phyloP scores from a whole-genome alignment of 106 monocot genomes.

The Dioscorea zingiberensis region DNA sequence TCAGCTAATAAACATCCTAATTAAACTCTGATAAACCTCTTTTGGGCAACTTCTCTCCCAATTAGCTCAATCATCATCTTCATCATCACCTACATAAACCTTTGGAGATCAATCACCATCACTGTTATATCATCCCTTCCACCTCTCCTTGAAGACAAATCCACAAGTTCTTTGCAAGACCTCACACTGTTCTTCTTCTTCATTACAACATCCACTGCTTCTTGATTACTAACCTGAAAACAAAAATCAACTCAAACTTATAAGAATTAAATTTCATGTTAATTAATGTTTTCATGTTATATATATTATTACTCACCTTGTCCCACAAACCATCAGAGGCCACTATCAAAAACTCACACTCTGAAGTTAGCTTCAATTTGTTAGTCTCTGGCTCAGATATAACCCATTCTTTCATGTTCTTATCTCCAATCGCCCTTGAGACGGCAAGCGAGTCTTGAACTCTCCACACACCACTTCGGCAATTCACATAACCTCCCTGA shows the following conservation, averaged over 20 bases:
- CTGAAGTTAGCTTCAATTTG: slow-evolving; percentile 25
- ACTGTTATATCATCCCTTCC: slow-evolving; percentile 71
- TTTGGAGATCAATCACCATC: slow-evolving; percentile 62
- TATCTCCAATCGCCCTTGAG: slow-evolving; percentile 70
- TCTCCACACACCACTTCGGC: slow-evolving; percentile 63
- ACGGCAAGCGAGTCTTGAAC: slow-evolving; percentile 63
- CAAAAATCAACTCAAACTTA: neutral
- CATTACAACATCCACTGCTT: slow-evolving; percentile 59
- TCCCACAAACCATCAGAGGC: slow-evolving; percentile 86
- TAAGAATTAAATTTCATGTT: neutral
- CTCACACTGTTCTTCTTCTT: slow-evolving; percentile 11
- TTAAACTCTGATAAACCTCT: too few relatives aligned
- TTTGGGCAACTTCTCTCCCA: too few relatives aligned
- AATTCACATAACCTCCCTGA: slow-evolving; percentile 71
- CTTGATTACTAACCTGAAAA: slow-evolving; percentile 51
- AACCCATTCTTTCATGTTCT: slow-evolving; percentile 64
- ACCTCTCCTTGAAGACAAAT: slow-evolving; percentile 45
- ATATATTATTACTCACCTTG: slow-evolving; percentile 28
- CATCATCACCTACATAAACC: slow-evolving; percentile 15
- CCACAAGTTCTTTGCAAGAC: slow-evolving; percentile 56
- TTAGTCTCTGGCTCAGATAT: slow-evolving; percentile 59
- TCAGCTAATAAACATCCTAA: too few relatives aligned
- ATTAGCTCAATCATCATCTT: too few relatives aligned
- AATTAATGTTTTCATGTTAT: neutral
- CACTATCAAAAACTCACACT: slow-evolving; percentile 51